These are phyloP conservation scores for Neohortaea acidophila DNA, from an alignment of 495 filamentous ascomycete genomes.

Conservation along the genomic window DNA sequence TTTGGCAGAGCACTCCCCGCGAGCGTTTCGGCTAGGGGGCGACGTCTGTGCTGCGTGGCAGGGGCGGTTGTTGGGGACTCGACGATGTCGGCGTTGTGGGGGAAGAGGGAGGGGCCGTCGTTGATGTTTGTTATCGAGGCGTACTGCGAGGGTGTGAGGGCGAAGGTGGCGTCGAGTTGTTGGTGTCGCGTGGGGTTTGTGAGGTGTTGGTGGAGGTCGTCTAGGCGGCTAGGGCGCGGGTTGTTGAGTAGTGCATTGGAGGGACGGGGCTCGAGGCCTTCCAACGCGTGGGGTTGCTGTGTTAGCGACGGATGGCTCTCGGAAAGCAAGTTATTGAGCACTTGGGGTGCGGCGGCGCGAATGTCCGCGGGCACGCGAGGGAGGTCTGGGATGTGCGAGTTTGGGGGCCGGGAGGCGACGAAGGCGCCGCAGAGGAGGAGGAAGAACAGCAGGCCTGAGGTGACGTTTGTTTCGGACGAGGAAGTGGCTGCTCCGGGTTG, in stretches of 20 bases:
- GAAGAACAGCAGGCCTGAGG: constrained; percentile 36
- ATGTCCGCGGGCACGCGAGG: constrained; percentile 87
- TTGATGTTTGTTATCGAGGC: constrained; percentile 64
- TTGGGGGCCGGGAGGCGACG: constrained; percentile 68
- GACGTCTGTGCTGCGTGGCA: constrained; percentile 11
- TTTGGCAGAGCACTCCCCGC: constrained; percentile 48
- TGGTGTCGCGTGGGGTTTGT: constrained; percentile 68
- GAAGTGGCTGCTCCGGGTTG: constrained; percentile 42
- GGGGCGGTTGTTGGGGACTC: constrained; percentile 17
- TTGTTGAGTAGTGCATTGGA: constrained; percentile 6
- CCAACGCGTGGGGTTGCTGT: too few species aligned
- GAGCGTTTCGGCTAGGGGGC: constrained; percentile 70
- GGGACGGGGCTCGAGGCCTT: constrained; percentile 13
- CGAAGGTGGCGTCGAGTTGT: constrained; percentile 77
- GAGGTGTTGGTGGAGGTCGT: constrained; percentile 57
- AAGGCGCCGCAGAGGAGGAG: constrained; percentile 94
- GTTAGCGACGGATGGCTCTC: too few species aligned
- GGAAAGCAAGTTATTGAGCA: constrained; percentile 76
- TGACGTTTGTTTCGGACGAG: constrained; percentile 27
- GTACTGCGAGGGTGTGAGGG: constrained; percentile 74
- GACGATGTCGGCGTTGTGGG: constrained; percentile 29
- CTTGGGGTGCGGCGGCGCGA: constrained; percentile 74
- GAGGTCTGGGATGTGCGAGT: constrained; percentile 44
- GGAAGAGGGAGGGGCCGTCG: constrained; percentile 38
- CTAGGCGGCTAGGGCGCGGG: constrained; percentile 39